Conservation (phyloP, 2,329 filamentous ascomycete genomes). For the Hortaea sp. region DNA sequence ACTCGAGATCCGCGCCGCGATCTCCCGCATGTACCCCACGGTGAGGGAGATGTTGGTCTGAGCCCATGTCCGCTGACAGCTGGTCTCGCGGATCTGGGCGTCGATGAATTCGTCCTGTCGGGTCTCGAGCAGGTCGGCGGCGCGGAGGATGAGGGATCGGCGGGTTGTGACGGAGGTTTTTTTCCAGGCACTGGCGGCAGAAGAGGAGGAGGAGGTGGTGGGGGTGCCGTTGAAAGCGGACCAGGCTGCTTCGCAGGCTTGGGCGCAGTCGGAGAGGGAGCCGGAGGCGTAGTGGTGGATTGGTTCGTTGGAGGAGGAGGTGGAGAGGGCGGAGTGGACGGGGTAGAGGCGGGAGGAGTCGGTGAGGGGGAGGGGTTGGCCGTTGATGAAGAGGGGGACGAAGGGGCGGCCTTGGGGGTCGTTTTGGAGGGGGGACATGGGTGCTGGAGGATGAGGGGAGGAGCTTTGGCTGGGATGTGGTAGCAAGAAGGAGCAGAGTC, state of each 20-base stretch:
- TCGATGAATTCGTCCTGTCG: conserved; percentile 15
- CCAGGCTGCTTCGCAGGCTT: conserved; percentile 20
- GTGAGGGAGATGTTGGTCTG: conserved; percentile 24
- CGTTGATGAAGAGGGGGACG: conserved; percentile 22
- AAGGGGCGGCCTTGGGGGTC: conserved; percentile 12
- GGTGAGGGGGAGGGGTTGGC: conserved; percentile 9
- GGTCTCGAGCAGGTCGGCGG: conserved; percentile 20
- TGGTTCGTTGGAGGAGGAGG: conserved; percentile 10
- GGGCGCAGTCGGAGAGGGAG: conserved; percentile 10
- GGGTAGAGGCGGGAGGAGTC: conserved; percentile 12
- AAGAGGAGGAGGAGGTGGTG: too few relatives aligned
- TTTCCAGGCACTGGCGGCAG: conserved; percentile 17
- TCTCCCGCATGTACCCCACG: conserved; percentile 20
- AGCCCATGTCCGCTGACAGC: conserved; percentile 30
- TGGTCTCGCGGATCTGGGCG: conserved; percentile 22
- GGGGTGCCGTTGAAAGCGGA: conserved; percentile 17
- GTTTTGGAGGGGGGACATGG: conserved; percentile 9
- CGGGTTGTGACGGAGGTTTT: conserved; percentile 15
- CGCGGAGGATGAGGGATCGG: conserved; percentile 20
- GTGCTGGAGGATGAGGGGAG: too few relatives aligned
- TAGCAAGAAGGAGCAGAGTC: too few relatives aligned
- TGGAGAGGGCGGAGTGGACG: conserved; percentile 13
- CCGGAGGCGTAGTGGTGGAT: conserved; percentile 22
- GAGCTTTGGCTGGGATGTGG: too few relatives aligned
- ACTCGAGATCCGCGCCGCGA: conserved; percentile 11